A percentile compares a stretch with the other conserved stretches of the same genome.
phyloP scores from a whole-genome alignment of 176 grass and related monocot species.

The Puya raimondii region DNA sequence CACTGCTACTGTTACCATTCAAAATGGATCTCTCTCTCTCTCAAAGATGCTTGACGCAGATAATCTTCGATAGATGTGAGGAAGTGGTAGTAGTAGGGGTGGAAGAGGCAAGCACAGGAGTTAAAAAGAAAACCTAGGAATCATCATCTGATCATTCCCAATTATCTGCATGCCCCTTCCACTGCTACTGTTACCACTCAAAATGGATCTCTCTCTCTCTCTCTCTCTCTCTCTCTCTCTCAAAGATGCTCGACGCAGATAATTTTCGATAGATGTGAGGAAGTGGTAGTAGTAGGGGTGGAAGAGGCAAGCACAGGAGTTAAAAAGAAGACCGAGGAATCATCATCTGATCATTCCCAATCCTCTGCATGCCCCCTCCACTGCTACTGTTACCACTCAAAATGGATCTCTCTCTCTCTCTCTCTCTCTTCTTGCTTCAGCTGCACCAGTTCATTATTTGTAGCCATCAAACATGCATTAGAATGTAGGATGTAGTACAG shows the following conservation, averaged over 20 bases:
- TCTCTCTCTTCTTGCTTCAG: background rate
- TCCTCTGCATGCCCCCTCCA: constrained; percentile 99
- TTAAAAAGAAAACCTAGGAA: no score
- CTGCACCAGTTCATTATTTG: background rate
- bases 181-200: no score
- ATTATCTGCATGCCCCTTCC: no score
- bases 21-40: background rate
- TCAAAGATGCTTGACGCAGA: no score
- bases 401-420: background rate
- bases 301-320: constrained; percentile 65
- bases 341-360: constrained; percentile 8
- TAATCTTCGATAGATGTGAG: no score
- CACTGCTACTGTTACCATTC: constrained; percentile 47
- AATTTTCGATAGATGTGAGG: background rate
- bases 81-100: no score
- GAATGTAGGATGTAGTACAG: background rate
- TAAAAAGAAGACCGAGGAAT: background rate
- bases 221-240: no score
- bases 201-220: no score
- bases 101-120: no score
- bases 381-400: constrained; percentile 37
- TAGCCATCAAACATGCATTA: background rate
- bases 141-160: no score
- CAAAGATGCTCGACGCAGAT: no score
- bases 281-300: constrained; percentile 39